phyloP scores from a whole-genome alignment of 2,329 filamentous ascomycete genomes.

The Epichloe scottii region DNA sequence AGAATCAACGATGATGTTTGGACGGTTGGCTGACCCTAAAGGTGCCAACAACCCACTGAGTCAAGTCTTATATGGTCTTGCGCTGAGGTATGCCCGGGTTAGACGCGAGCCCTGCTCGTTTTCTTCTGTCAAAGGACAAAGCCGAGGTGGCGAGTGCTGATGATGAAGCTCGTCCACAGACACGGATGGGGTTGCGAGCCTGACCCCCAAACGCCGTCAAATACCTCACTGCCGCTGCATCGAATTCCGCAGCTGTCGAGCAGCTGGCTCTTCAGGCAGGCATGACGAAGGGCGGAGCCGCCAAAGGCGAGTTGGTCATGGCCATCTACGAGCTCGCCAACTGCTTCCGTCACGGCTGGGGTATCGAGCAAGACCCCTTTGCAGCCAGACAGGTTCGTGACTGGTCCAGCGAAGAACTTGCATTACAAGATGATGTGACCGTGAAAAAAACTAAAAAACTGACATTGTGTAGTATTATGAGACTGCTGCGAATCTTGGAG shows the following conservation, averaged over 20 bases:
- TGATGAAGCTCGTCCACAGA: slow-evolving; percentile 29
- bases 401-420: slow-evolving; percentile 20
- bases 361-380: slow-evolving; percentile 70
- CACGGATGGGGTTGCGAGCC: slow-evolving; percentile 86
- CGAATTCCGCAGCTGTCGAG: slow-evolving; percentile 81
- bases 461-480: slow-evolving; percentile 66
- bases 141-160: background rate
- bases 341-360: slow-evolving; percentile 91
- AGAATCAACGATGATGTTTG: slow-evolving; percentile 76
- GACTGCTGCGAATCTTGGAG: slow-evolving; percentile 89
- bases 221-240: slow-evolving; percentile 79
- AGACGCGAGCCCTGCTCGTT: slow-evolving; percentile 19
- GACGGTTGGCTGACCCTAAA: slow-evolving; percentile 64
- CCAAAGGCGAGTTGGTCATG: slow-evolving; percentile 90
- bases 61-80: slow-evolving; percentile 91
- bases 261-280: slow-evolving; percentile 73
- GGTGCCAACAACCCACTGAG: slow-evolving; percentile 86
- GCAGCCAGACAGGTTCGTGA: slow-evolving; percentile 57
- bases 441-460: slow-evolving; percentile 16
- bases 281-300: slow-evolving; percentile 82
- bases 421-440: background rate
- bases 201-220: slow-evolving; percentile 62
- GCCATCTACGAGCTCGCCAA: slow-evolving; percentile 93
- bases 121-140: slow-evolving; percentile 7
- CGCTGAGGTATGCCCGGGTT: slow-evolving; percentile 59